A percentile compares a stretch with the other conserved stretches of the same genome.
Conservation (phyloP, 352 stramenopile species). For the Phytophthora sojae region DNA sequence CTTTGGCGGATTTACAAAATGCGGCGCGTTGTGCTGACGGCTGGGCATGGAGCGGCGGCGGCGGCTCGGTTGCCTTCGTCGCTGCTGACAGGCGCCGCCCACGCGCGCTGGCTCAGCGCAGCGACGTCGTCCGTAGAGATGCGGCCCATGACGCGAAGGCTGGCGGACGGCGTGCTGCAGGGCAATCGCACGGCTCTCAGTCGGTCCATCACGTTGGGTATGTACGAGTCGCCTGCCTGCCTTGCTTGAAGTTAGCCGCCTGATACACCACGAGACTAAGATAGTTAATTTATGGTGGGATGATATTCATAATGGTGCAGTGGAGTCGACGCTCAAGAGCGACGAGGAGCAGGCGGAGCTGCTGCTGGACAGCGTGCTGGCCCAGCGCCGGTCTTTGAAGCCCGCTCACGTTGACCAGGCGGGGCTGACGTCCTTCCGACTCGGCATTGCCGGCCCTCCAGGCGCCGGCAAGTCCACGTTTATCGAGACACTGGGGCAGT, state of each 20-base stretch:
- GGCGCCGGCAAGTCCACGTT: conserved; percentile 98
- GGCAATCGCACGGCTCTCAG: conserved; percentile 74
- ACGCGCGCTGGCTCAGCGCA: not conserved
- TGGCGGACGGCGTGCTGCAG: conserved; percentile 62
- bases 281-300: not conserved
- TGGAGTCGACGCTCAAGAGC: conserved; percentile 79
- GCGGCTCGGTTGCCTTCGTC: not conserved
- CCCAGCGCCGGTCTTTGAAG: conserved; percentile 54
- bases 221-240: conserved; percentile 31
- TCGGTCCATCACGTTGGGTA: conserved; percentile 71
- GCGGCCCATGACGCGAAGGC: conserved; percentile 51
- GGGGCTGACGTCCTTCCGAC: conserved; percentile 72
- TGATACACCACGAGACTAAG: not conserved
- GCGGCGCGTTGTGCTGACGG: conserved; percentile 14
- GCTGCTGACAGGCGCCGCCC: not conserved
- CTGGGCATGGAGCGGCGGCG: not conserved
- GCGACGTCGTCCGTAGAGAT: conserved; percentile 18
- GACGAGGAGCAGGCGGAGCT: conserved; percentile 88
- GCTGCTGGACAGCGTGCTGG: conserved; percentile 87
- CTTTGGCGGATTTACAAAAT: conserved; percentile 25
- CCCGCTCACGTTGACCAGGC: conserved; percentile 30
- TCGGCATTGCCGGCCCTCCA: conserved; percentile 92
- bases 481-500: conserved; percentile 95
- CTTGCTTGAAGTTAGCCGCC: conserved; percentile 14
- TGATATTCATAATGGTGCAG: conserved; percentile 22